A percentile compares a stretch with the other conserved stretches of the same genome.
phyloP scores from a whole-genome alignment of 768 basidiomycete genomes.

The Fomitopsis pulvina region DNA sequence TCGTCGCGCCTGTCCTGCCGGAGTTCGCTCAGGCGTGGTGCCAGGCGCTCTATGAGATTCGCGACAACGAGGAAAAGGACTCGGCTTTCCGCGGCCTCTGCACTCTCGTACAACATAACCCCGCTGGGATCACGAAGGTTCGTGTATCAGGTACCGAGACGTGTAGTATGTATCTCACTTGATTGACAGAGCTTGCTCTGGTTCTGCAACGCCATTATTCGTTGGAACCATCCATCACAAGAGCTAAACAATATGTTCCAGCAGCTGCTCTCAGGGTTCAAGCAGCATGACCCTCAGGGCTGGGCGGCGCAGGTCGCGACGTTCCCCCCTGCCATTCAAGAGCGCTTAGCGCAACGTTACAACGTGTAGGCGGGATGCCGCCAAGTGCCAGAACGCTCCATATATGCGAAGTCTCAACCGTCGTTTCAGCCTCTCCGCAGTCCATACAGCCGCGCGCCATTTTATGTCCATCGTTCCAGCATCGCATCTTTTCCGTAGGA shows the following conservation, averaged over 20 bases:
- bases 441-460: neutral
- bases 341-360: slow-evolving; percentile 82
- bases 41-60: slow-evolving; percentile 93
- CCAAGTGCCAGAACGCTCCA: too few relatives aligned
- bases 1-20: slow-evolving; percentile 84
- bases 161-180: slow-evolving; percentile 9
- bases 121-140: slow-evolving; percentile 88
- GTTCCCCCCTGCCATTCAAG: slow-evolving; percentile 86
- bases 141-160: slow-evolving; percentile 18
- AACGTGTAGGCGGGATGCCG: slow-evolving; percentile 56
- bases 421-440: neutral
- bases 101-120: slow-evolving; percentile 91
- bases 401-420: too few relatives aligned
- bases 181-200: slow-evolving; percentile 76
- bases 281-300: slow-evolving; percentile 74
- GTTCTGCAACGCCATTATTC: slow-evolving; percentile 97
- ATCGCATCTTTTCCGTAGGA: slow-evolving; percentile 16
- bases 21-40: slow-evolving; percentile 97
- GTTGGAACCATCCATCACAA: slow-evolving; percentile 89
- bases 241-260: slow-evolving; percentile 95
- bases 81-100: slow-evolving; percentile 98
- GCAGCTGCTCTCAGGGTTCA: slow-evolving; percentile 83
- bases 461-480: neutral
- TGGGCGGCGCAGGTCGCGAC: slow-evolving; percentile 80
- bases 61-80: slow-evolving; percentile 99